Base-by-base conservation (phyloP, 1,284 basidiomycete genomes). In the Phellopilus nigrolimitatus region DNA sequence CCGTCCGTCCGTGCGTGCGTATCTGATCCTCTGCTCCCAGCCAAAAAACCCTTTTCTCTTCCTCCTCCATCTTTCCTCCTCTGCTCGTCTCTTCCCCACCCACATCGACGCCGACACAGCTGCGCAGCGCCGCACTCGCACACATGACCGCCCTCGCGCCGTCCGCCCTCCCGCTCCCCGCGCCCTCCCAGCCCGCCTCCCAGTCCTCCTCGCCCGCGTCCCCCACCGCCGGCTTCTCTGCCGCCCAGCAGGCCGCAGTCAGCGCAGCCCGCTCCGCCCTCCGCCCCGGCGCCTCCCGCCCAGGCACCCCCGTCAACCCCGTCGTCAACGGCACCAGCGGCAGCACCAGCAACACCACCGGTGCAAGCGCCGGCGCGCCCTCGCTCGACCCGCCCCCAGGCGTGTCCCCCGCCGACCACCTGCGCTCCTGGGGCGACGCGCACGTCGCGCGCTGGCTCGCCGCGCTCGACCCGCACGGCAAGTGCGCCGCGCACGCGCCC, bases 381-480 rank as follows among this genome's bases (percentile, higher is more conserved):
- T 71, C 36, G 12, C 68, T 80, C 24, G 87, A 89, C 4, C 72
- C 79, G 0, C 84, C 85, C 1, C 60, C 68, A 0, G 82, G 79
- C 21, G 63, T 78, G 22, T 61, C 76, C 1, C 88, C 82, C 63
- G 56, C 70, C 0, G 83, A 86, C 27, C 84, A 77, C 60, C 71
- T 90, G 46, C 73, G 74, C 24, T 74, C 78, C 6, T 91, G 88
- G 88, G 68, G 74, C 1, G 88, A 91, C 61, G 60, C 61, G 1
- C 81, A 88, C 59, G 82, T 90, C 51, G 77, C 80, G 4, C 73
- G 72, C 47, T 91, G 88, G 88, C 71, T 91, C 30, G 60, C 74
- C 0, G 83, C 88, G 30, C 79, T 84, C 59, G 48, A 49, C 36
- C 49, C 67, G 54, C 40, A 47, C 22, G 53, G 47, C 12, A 86